Evolutionary conservation across 2,329 filamentous ascomycete genomes (phyloP).

Genomic region (Xylaria sp.): DNA sequence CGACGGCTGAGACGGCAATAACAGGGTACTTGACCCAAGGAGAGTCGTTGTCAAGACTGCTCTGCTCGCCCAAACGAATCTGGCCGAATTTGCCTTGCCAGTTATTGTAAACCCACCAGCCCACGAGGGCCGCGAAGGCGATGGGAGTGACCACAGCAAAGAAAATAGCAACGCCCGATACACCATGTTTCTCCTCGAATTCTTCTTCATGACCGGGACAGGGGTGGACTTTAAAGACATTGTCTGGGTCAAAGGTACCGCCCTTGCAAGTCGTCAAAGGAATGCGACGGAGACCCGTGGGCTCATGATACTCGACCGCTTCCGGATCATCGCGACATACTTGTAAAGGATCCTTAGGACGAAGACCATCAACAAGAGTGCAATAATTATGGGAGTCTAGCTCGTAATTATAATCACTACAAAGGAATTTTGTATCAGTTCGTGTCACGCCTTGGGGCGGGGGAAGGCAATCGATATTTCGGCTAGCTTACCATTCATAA

Average conservation of each 20-base stretch:
- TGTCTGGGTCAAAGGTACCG: constrained; percentile 76
- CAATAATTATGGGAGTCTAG: constrained; percentile 81
- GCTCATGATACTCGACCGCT: constrained; percentile 80
- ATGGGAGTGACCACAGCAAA: constrained; percentile 85
- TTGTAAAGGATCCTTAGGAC: constrained; percentile 63
- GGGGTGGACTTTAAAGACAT: constrained; percentile 65
- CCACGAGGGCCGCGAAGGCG: constrained; percentile 72
- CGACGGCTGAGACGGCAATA: constrained; percentile 72
- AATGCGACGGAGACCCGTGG: constrained; percentile 88
- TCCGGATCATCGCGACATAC: constrained; percentile 71
- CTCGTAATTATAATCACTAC: constrained; percentile 92
- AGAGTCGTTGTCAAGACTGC: constrained; percentile 73
- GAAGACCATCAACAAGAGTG: constrained; percentile 76
- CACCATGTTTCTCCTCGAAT: constrained; percentile 75
- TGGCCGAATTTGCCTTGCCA: constrained; percentile 93
- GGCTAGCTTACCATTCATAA: constrained; percentile 82
- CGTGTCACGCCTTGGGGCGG: constrained; percentile 15
- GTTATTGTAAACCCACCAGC: constrained; percentile 85
- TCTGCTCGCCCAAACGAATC: constrained; percentile 84
- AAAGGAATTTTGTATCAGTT: constrained; percentile 41
- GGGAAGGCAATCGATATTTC: background rate
- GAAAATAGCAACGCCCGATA: constrained; percentile 80
- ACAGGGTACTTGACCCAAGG: constrained; percentile 86
- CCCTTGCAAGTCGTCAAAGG: constrained; percentile 87
- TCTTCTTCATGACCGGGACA: constrained; percentile 87